Evolutionary conservation across 2,329 filamentous ascomycete genomes (phyloP), one percentile per base, ranked within the genome.

Genomic region (Monosporascus sp.): DNA sequence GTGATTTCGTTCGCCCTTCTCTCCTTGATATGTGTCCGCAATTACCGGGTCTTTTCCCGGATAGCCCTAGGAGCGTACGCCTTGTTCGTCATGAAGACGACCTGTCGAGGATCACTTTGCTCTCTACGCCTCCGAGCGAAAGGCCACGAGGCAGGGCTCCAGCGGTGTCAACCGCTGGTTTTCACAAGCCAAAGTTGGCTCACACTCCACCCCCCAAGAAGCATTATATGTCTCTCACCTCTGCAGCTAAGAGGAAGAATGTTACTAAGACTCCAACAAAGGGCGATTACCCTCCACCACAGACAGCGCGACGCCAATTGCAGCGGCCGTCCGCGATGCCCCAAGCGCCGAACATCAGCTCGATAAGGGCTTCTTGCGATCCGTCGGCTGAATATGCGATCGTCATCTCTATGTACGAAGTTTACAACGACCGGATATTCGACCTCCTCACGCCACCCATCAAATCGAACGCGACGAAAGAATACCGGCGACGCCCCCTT

Each of bases 371-470:
- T 0, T 78, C 83, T 0, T 76, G 84, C 48, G 88, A 92, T 57
- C 76, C 78, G 1, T 80, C 81, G 20, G 83, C 87, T 52, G 90
- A 96, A 61, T 97, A 97, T 63, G 87, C 88, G 5, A 85, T 99
- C 51, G 76, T 99, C 11, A 80, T 99, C 22, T 96, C 91, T 51
- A 99, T 99, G 92, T 97, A 97, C 71, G 94, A 99, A 70, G 93
- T 99, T 1, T 97, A 99, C 75, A 99, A 99, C 66, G 93, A 99
- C 72, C 86, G 92, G 37, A 97, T 99, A 60, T 97, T 95, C 68
- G 94, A 99, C 65, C 83, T 99, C 0, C 77, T 99, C 1, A 88
- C 87, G 0, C 81, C 83, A 0, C 79, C 82, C 3, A 72, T 77
- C 22, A 80, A 80, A 57, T 78, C 78, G 0, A 80, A 79, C 37